Base-by-base conservation (phyloP, 2,329 filamentous ascomycete genomes). In the Fusarium nelsonii region DNA sequence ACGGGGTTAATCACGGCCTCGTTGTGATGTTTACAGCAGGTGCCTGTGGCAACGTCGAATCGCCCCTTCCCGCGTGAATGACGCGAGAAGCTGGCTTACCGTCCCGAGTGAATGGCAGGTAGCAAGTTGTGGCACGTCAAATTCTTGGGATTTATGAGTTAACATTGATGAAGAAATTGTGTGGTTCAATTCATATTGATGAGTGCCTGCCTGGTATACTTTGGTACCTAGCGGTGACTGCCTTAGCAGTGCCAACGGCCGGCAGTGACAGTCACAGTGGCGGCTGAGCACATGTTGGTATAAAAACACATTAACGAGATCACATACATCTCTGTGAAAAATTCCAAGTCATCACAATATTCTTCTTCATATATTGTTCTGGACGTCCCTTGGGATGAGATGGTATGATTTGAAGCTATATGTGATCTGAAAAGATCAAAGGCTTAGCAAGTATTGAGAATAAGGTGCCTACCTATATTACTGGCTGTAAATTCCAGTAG, bases 1-100 rank as follows among this genome's bases (percentile, higher is more conserved):
- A 43, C 37, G 26, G 28, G 48, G 30, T 51, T 45, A 71, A 67
- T 71, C 68, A 69, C 61, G 20, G 53, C 33, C 30, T 43, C 33
- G 51, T 32, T 43, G 49, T 52, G 61, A 55, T 51, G 15, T 51
- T 46, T 39, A 46, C 46, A 46, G 68, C 40, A 71, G 51, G 68
- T 40, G 43, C 53, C 50, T 33, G 41, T 18, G 51, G 26, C 45
- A 58, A 44, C 43, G 50, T 50, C 51, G 48, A 65, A 26, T 45
- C 49, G 58, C 23, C 41, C 46, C 49, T 48, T 59, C 60, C 43
- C 37, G 8, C n/a, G 20, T 49, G 45, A 51, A 18, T 50, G 46
- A 49, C 28, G 32, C 44, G 28, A 28, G 18, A 34, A 26, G 34
- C 37, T 39, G 43, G 33, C 20, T 45, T 30, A 26, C 26, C 33